phyloP scores from a whole-genome alignment of 2,329 filamentous ascomycete genomes.

The Chaetothyriales sp. region DNA sequence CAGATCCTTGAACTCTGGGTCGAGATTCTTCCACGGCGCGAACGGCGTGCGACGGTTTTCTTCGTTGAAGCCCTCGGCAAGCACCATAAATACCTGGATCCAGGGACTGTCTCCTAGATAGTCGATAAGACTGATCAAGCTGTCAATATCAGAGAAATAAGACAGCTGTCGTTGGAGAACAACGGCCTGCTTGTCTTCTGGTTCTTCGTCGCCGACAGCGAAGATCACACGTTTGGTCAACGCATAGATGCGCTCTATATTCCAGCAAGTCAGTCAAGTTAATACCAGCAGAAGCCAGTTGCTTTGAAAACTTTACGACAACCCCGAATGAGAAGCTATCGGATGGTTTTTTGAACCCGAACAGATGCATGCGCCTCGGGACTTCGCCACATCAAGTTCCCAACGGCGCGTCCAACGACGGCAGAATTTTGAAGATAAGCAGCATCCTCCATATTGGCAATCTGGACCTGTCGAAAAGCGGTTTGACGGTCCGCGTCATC shows the following conservation, averaged over 20 bases:
- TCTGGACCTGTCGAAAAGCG: conserved; percentile 7
- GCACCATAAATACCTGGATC: conserved; percentile 24
- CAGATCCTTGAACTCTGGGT: conserved; percentile 22
- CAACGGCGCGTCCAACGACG: conserved; percentile 12
- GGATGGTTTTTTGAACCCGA: conserved; percentile 20
- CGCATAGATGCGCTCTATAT: conserved; percentile 31
- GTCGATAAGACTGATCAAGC: conserved; percentile 27
- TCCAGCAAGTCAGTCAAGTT: conserved; percentile 2
- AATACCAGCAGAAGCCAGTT: neutral
- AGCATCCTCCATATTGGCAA: conserved; percentile 20
- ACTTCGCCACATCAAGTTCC: conserved; percentile 24
- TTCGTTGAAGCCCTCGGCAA: conserved; percentile 27
- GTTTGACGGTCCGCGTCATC: conserved; percentile 7
- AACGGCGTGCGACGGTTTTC: conserved; percentile 31
- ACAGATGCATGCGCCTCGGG: conserved; percentile 22
- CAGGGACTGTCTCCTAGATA: conserved; percentile 28
- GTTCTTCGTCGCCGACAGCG: conserved; percentile 23
- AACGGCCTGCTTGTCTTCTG: conserved; percentile 18
- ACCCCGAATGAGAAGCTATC: conserved; percentile 25
- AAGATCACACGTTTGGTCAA: conserved; percentile 30
- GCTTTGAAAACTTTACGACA: conserved; percentile 14
- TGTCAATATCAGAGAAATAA: conserved; percentile 31
- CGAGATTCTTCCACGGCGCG: conserved; percentile 26
- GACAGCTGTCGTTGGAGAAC: conserved; percentile 34
- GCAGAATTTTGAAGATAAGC: conserved; percentile 10